Conservation (phyloP, 139 green algal genomes). For the Chlorella sp. region DNA sequence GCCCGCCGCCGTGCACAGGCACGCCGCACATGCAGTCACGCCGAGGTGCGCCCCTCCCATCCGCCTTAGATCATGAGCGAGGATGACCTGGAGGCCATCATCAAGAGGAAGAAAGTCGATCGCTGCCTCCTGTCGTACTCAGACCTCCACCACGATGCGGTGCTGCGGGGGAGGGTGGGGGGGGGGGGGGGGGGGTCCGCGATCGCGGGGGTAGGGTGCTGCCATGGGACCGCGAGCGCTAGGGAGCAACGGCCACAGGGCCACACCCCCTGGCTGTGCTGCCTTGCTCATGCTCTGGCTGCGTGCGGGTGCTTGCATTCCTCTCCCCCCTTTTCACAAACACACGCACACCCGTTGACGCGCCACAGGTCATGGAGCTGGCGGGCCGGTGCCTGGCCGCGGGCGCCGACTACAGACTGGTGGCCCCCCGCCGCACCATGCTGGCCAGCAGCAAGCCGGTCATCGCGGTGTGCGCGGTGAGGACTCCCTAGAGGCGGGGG, state of each 20-base stretch:
- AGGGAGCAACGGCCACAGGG: too few species aligned
- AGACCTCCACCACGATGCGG: conserved; percentile 18
- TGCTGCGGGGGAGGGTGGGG: too few species aligned
- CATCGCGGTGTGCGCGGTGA: conserved; percentile 16
- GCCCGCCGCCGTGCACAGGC: neutral
- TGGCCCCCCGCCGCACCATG: conserved; percentile 30
- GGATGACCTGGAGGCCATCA: conserved; percentile 33
- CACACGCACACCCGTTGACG: too few species aligned
- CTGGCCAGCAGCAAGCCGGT: conserved; percentile 32
- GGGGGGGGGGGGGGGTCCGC: too few species aligned
- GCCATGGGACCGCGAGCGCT: too few species aligned
- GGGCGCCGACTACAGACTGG: conserved; percentile 38
- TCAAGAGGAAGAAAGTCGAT: conserved; percentile 30
- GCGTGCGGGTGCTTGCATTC: too few species aligned
- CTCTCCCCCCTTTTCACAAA: neutral
- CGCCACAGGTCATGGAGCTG: conserved; percentile 39
- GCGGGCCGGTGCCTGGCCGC: conserved; percentile 34
- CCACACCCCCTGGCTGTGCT: too few species aligned
- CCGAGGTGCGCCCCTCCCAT: too few species aligned
- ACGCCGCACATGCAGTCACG: neutral
- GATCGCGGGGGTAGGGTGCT: too few species aligned
- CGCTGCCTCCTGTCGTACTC: conserved; percentile 35
- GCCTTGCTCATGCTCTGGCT: too few species aligned
- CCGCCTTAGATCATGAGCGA: too few species aligned
- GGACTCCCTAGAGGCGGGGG: neutral